Percentiles rank a stretch among this genome's conserved stretches.
Conservation (phyloP, 2,329 filamentous ascomycete species). For the Aaosphaeria pasadenensis region DNA sequence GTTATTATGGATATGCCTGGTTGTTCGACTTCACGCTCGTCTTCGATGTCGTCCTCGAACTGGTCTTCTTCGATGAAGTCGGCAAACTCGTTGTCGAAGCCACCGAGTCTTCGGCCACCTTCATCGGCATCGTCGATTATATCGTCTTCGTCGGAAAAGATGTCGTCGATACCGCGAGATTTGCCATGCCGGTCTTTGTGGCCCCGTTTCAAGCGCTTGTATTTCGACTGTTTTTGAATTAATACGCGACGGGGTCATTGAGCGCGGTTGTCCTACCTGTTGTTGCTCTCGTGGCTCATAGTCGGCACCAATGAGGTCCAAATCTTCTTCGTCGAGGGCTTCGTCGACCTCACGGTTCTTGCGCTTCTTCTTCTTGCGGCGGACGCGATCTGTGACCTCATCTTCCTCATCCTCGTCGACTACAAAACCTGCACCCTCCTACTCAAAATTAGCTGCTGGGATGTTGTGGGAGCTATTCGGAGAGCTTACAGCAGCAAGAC, state of each 20-base stretch:
- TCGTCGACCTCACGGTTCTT: slow-evolving; percentile 77
- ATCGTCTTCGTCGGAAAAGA: slow-evolving; percentile 94
- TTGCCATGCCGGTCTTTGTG: slow-evolving; percentile 64
- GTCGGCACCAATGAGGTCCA: slow-evolving; percentile 89
- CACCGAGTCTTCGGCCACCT: slow-evolving; percentile 26
- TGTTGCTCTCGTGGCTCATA: slow-evolving; percentile 64
- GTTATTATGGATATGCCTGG: slow-evolving; percentile 68
- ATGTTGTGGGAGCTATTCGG: not conserved
- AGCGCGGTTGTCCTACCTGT: slow-evolving; percentile 54
- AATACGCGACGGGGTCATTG: slow-evolving; percentile 8
- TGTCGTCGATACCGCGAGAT: slow-evolving; percentile 77
- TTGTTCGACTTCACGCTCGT: slow-evolving; percentile 77
- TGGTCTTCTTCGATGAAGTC: slow-evolving; percentile 98
- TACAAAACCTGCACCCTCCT: slow-evolving; percentile 95
- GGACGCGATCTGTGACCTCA: slow-evolving; percentile 38
- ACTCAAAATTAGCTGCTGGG: slow-evolving; percentile 1
- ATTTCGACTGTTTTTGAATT: slow-evolving; percentile 65
- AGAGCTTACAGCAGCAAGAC: slow-evolving; percentile 25
- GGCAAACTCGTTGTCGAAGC: slow-evolving; percentile 37
- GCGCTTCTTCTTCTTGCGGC: slow-evolving; percentile 68
- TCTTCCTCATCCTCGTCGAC: slow-evolving; percentile 84
- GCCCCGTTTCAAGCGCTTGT: slow-evolving; percentile 94
- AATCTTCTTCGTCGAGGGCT: slow-evolving; percentile 85
- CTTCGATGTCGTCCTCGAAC: slow-evolving; percentile 77
- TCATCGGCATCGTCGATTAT: slow-evolving; percentile 56